Evolutionary conservation across 345 rosid species (phyloP).

Genomic region (Erysimum cheiranthoides): DNA sequence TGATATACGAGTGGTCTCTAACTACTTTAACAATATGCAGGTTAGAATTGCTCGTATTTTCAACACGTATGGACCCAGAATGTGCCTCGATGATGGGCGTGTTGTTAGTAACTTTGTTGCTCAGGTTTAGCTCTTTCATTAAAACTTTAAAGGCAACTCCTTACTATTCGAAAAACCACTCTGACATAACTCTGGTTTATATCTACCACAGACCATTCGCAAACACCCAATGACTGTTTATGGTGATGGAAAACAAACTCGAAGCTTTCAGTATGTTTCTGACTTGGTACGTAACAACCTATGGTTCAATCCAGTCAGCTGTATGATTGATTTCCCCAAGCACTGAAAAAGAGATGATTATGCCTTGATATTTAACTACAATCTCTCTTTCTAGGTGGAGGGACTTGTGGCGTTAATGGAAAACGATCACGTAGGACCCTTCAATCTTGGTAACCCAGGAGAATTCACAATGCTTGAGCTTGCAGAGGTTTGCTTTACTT

Average conservation of each 20-base stretch:
- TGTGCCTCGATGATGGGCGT: conserved; percentile 99
- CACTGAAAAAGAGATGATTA: not conserved
- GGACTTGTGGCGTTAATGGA: conserved; percentile 94
- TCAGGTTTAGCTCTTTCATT: conserved; percentile 59
- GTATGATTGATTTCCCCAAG: conserved; percentile 27
- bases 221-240: conserved; percentile 95
- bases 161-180: not conserved
- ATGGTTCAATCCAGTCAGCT: not conserved
- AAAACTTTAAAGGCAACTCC: conserved; percentile 3
- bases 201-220: conserved; percentile 63
- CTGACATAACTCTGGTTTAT: conserved; percentile 8
- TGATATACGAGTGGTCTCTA: conserved; percentile 1
- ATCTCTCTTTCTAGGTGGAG: conserved; percentile 64
- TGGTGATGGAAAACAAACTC: conserved; percentile 99
- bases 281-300: conserved; percentile 68
- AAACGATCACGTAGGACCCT: conserved; percentile 91
- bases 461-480: conserved; percentile 99
- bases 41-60: conserved; percentile 98
- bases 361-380: not conserved
- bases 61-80: conserved; percentile 97
- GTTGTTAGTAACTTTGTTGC: conserved; percentile 99
- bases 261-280: conserved; percentile 98
- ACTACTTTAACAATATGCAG: conserved; percentile 50
- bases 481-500: conserved; percentile 75
- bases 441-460: conserved; percentile 98